Evolutionary conservation across 176 grass and related monocot genomes (phyloP).

Genomic region (Juncus inflexus): DNA sequence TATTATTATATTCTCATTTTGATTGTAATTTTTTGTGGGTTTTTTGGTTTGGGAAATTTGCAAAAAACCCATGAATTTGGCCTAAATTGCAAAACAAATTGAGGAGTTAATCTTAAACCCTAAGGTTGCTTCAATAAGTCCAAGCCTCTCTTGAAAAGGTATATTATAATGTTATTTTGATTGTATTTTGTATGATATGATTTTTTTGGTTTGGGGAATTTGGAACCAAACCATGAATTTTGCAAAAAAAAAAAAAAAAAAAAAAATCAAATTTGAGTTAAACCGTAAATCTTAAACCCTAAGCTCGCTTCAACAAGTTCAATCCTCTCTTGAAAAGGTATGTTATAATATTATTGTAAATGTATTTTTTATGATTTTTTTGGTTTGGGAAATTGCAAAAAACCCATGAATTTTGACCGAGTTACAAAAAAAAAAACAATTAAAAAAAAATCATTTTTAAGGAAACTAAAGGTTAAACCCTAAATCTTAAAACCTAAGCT

Average conservation of each 20-base stretch:
- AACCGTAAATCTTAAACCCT: too few relatives aligned
- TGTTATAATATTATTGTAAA: not conserved
- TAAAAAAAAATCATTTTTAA: too few relatives aligned
- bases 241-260: not conserved
- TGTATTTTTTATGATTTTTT: not conserved
- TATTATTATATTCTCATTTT: not conserved
- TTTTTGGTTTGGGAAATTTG: not conserved
- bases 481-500: too few relatives aligned
- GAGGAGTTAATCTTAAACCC: too few relatives aligned
- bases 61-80: not conserved
- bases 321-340: constrained; percentile 86
- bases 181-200: not conserved
- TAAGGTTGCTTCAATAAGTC: constrained; percentile 75
- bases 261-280: too few relatives aligned
- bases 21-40: not conserved
- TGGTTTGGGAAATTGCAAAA: not conserved
- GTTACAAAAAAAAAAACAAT: too few relatives aligned
- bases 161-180: constrained; percentile 1
- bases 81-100: not conserved
- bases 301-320: constrained; percentile 83
- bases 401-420: not conserved
- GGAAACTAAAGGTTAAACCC: too few relatives aligned
- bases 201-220: not conserved
- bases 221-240: not conserved
- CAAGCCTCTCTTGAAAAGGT: constrained; percentile 89